Conservation (phyloP, 768 basidiomycete genomes). For the Candolleomyces efflorescens region DNA sequence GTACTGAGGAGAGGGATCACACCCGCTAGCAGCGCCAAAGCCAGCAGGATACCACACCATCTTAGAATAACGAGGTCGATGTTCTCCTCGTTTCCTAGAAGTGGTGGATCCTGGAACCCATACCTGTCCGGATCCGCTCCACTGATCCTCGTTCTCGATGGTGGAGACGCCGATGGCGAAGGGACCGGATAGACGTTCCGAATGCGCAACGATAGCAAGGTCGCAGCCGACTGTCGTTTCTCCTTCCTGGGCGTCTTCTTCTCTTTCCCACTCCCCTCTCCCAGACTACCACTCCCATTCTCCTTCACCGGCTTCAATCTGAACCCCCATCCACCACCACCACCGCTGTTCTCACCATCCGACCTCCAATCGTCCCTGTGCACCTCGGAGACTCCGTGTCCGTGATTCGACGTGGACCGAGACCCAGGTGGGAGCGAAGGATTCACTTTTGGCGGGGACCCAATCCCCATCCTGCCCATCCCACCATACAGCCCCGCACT, state of each 20-base stretch:
- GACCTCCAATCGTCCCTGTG: not conserved
- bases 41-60: not conserved
- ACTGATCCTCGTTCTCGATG: not conserved
- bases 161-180: not conserved
- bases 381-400: not conserved
- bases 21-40: not conserved
- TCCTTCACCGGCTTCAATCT: too few relatives aligned
- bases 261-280: not conserved
- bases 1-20: not conserved
- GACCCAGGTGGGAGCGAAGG: not conserved
- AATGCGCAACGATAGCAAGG: constrained; percentile 1
- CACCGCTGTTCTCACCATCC: not conserved
- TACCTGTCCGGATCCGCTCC: not conserved
- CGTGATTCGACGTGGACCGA: not conserved
- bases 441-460: not conserved
- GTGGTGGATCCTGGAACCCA: not conserved
- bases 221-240: constrained; percentile 2
- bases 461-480: not conserved
- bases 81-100: not conserved
- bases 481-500: not conserved
- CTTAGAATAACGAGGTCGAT: not conserved
- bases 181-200: constrained; percentile 3
- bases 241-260: not conserved
- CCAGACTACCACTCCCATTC: too few relatives aligned
- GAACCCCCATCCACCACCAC: not conserved